Conservation (phyloP, 1,139 yeast species). For the Hemisphaericaspora lyxosophila region DNA sequence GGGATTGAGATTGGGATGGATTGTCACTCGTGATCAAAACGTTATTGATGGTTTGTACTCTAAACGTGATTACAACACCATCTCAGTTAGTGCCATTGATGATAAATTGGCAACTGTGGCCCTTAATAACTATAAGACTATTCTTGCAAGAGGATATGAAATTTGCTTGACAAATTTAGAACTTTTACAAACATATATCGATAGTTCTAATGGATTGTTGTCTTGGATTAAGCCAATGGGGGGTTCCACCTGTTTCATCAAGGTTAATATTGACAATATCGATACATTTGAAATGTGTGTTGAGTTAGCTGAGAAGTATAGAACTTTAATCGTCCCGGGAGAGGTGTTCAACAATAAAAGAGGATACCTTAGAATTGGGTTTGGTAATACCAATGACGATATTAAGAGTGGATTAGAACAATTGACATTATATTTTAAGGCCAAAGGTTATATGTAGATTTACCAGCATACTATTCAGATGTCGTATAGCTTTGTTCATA, state of each 20-base stretch:
- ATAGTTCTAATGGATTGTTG: conserved; percentile 22
- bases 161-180: conserved; percentile 39
- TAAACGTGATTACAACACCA: conserved; percentile 54
- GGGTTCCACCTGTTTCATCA: conserved; percentile 50
- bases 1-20: conserved; percentile 58
- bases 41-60: conserved; percentile 34
- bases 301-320: conserved; percentile 34
- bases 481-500: background rate
- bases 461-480: background rate
- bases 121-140: conserved; percentile 28
- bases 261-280: conserved; percentile 27
- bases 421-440: conserved; percentile 12
- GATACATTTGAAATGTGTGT: conserved; percentile 34
- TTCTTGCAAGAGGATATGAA: conserved; percentile 39
- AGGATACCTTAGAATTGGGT: conserved; percentile 51
- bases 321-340: conserved; percentile 51
- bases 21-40: conserved; percentile 34
- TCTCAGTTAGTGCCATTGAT: conserved; percentile 50
- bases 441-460: conserved; percentile 3
- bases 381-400: conserved; percentile 44
- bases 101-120: conserved; percentile 50
- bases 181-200: conserved; percentile 34
- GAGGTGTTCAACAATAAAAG: conserved; percentile 42
- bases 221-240: conserved; percentile 47
- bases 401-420: conserved; percentile 23